phyloP scores from a whole-genome alignment of 2,329 filamentous ascomycete genomes.

The Ustilaginoidea virens region DNA sequence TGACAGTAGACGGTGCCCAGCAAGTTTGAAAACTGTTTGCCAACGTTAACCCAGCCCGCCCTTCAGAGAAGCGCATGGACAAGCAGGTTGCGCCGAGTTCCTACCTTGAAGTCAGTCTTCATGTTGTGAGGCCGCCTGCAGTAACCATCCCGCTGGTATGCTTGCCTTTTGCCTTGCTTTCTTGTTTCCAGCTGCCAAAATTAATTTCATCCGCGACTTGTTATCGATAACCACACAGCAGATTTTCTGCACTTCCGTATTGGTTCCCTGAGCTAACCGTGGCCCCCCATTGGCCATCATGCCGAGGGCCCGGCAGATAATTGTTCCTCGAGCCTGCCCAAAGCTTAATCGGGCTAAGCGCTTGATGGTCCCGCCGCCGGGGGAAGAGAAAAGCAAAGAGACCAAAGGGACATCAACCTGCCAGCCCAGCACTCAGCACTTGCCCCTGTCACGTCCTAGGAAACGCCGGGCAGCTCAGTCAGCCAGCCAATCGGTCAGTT shows the following conservation, averaged over 20 bases:
- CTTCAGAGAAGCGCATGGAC: no score
- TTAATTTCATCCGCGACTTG: conserved; percentile 12
- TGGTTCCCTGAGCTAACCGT: no score
- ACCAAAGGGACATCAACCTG: conserved; percentile 4
- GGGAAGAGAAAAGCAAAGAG: conserved; percentile 9
- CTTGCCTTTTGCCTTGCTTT: no score
- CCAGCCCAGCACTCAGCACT: conserved; percentile 3
- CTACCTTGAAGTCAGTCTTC: conserved; percentile 98
- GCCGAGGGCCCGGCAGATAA: conserved; percentile 18
- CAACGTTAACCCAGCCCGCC: no score
- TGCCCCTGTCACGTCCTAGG: no score
- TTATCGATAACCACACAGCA: conserved; percentile 16
- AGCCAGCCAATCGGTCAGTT: no score
- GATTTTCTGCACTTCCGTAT: no score
- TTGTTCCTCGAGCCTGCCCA: conserved; percentile 18
- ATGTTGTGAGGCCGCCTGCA: conserved; percentile 39
- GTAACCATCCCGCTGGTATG: conserved; percentile 13
- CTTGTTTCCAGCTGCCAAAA: no score
- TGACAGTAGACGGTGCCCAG: conserved; percentile 96
- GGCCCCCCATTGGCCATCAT: no score
- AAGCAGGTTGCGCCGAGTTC: conserved; percentile 5
- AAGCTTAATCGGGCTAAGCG: conserved; percentile 8
- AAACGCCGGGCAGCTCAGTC: no score
- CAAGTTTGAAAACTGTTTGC: conserved; percentile 79
- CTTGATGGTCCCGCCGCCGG: no score